Evolutionary conservation across 1,139 yeast genomes (phyloP), one percentile per base, ranked within the genome.

Genomic region (Zygoascus meyerae): DNA sequence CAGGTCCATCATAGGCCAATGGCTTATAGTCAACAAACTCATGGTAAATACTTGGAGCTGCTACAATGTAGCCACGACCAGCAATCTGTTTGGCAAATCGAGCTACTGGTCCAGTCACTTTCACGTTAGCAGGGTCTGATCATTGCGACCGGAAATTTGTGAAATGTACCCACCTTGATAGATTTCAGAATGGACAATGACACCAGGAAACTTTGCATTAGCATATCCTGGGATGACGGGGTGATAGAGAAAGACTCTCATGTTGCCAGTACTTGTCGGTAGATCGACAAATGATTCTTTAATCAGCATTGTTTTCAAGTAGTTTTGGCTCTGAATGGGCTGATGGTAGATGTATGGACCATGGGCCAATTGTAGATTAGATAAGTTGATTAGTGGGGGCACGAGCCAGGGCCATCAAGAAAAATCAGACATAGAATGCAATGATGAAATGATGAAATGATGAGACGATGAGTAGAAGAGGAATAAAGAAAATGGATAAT

Each of bases 41-140:
- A 65, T 85, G 95, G 65, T 84, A 85, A 40, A 82, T 79, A 1
- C 87, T 81, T 1, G 95, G 95, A 34, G 84, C 81, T 2, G 81
- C 86, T 29, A 79, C 90, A 46, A 85, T 79, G 62, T 75, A 85
- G 0, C 95, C 95, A 57, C 82, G 83, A 15, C 87, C 81, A 2
- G 92, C 92, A 57, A 85, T 84, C 57, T 77, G 83, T 56, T 81
- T 81, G 36, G 87, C 92, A 60, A 84, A 81, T 51, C 95, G 70
- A 5, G 84, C 69, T 12, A 85, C 95, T 2, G 95, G 94, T 0
- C 85, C 85, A 7, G 66, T 50, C 12, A 50, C 39, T 36, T n/a
- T n/a, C n/a, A n/a, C n/a, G n/a, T n/a, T n/a, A n/a, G n/a, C n/a
- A n/a, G n/a, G n/a, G n/a, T n/a, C n/a, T n/a, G n/a, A n/a, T n/a